Evolutionary conservation across 768 basidiomycete species (phyloP), one percentile per base, ranked within the genome.

Genomic region (Mycena indigotica): DNA sequence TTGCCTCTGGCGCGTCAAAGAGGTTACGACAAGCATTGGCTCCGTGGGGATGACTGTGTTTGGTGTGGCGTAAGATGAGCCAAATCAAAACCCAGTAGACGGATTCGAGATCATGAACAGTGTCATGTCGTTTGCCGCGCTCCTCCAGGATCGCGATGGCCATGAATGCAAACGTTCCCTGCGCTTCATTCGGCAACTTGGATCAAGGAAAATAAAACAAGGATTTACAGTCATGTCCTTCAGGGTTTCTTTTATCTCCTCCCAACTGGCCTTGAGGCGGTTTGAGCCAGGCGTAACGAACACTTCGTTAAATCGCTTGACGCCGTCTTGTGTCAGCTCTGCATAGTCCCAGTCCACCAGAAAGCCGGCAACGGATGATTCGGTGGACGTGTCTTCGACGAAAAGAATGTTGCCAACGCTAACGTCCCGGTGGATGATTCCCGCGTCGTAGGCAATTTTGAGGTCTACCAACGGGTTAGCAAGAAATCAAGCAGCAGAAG

Each of bases 311-410:
- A n/a, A n/a, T n/a, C n/a, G n/a, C n/a, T n/a, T n/a, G n/a, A n/a
- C n/a, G n/a, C n/a, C n/a, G n/a, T n/a, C n/a, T n/a, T n/a, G 1
- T 25, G 28, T 32, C 46, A 30, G 50, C n/a, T n/a, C 46, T 46
- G 55, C 55, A 39, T 56, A 56, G 49, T 56, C 55, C 30, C 38
- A 56, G 32, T 56, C 55, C 25, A 56, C 23, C 32, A 56, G 55
- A 30, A 56, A 56, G 4, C 29, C 55, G 8, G 6, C n/a, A 8
- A 19, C 21, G 45, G 32, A 24, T n/a, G n/a, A n/a, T n/a, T n/a
- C n/a, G 16, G 19, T 6, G 29, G 25, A 5, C 15, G 55, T 12
- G 25, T 10, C 19, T 25, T 56, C 55, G 35, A 16, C 21, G 16
- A 56, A 50, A 23, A 56, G 46, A 10, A 56, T 29, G 38, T 56